Base-by-base conservation (phyloP, 2,329 filamentous ascomycete species). In the Nemania diffusa region DNA sequence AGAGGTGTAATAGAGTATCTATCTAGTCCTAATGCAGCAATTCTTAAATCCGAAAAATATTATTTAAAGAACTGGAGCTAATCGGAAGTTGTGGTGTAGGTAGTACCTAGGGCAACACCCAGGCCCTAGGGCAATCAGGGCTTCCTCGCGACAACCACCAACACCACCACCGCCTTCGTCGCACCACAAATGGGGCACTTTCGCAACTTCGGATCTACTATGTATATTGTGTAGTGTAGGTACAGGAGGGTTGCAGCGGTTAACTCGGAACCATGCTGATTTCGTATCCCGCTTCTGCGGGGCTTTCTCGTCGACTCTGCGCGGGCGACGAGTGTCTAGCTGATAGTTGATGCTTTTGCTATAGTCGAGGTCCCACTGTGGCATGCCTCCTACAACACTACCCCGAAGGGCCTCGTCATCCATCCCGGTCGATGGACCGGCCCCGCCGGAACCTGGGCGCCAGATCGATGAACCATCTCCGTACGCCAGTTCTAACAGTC, bases 331-430 rank as follows among this genome's bases (percentile, higher is more conserved):
- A n/a, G 24, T 50, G 22, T 13, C 8, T 50, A 27, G n/a, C 40
- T 44, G 40, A 44, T 44, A 22, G 40, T 17, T 44, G 40, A 44
- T 44, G 17, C 15, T 44, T 44, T 8, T 40, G 48, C 34, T 51
- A 44, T 37, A 60, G 48, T 56, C 22, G 32, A 44, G 40, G 40
- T 44, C 40, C 40, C 40, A 44, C 40, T 44, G 17, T 44, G 3
- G n/a, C 5, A 44, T 44, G 40, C n/a, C 40, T 44, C 40, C 29
- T 32, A 5, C 29, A 32, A 32, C 52, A 42, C 27, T 63, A 67
- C 24, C 55, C 65, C 50, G 52, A 62, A 64, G 34, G 60, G 65
- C 61, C 15, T 67, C 61, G 61, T 67, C 61, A 67, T 67, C 65
- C 20, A 57, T 59, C 53, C 22, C 24, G 40, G 42, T 63, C 34